Percentiles rank a stretch among this genome's conserved stretches.
Conservation (phyloP, 2,329 filamentous ascomycete genomes). For the Trichophyton benhamiae region DNA sequence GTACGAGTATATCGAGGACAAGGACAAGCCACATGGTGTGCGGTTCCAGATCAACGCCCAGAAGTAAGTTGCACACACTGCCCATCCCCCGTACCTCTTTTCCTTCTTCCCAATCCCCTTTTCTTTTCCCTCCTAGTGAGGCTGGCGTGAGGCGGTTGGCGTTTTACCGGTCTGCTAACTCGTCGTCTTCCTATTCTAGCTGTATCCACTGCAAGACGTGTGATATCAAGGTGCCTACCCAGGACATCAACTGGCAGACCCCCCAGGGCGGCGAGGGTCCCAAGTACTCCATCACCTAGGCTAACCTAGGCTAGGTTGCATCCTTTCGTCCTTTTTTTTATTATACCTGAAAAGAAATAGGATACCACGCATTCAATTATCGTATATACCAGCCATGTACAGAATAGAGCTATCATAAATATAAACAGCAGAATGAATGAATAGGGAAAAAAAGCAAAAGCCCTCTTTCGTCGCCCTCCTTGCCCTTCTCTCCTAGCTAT, state of each 20-base stretch:
- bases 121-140: not conserved
- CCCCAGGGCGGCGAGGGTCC: conserved; percentile 77
- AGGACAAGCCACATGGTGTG: conserved; percentile 72
- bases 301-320: not conserved
- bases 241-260: conserved; percentile 96
- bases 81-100: not conserved
- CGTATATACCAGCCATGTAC: not conserved
- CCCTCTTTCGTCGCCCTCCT: not conserved
- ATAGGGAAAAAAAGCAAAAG: not conserved
- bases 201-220: conserved; percentile 99
- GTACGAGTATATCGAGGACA: conserved; percentile 95
- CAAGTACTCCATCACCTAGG: conserved; percentile 50
- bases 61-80: conserved; percentile 54
- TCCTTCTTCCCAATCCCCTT: not conserved
- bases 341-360: not conserved
- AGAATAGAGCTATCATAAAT: conserved; percentile 1
- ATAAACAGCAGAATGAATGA: not conserved
- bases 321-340: not conserved
- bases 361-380: not conserved
- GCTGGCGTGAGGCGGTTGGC: not conserved
- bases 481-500: not conserved
- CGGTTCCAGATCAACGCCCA: conserved; percentile 96
- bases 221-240: conserved; percentile 92
- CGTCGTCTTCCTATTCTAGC: conserved; percentile 35
- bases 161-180: not conserved